These are phyloP conservation scores for Colletotrichum lupini DNA, from an alignment of 2,329 filamentous ascomycete species.

Conservation along the genomic window DNA sequence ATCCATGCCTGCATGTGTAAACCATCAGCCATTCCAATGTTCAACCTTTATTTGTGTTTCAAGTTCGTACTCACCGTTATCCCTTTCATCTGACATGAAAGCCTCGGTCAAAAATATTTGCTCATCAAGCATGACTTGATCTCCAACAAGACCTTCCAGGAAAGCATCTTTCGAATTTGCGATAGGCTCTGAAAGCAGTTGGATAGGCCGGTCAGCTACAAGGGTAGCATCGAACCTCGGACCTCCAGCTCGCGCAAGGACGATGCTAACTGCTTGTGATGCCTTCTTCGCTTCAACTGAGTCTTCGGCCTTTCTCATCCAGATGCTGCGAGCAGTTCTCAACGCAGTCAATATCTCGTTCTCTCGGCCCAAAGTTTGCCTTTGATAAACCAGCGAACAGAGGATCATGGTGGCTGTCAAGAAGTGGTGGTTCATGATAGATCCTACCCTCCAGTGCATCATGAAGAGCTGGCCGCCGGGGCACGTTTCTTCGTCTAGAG, in stretches of 20 bases:
- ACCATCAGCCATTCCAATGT: neutral
- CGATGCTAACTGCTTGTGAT: slow-evolving; percentile 7
- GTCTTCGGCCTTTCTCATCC: neutral
- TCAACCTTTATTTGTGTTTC: neutral
- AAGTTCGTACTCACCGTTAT: neutral
- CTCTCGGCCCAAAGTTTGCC: neutral
- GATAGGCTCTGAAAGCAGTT: neutral
- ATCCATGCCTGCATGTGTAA: neutral
- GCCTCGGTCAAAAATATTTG: neutral
- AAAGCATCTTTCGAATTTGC: neutral
- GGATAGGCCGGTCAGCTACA: too few species aligned
- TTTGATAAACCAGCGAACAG: slow-evolving; percentile 19
- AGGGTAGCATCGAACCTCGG: slow-evolving; percentile 12
- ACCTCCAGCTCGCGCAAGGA: slow-evolving; percentile 17
- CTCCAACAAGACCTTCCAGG: neutral
- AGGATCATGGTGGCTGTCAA: slow-evolving; percentile 40
- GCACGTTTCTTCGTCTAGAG: slow-evolving; percentile 40
- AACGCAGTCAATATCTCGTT: slow-evolving; percentile 6
- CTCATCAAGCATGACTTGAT: neutral
- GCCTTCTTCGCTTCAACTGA: slow-evolving; percentile 8
- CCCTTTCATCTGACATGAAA: neutral
- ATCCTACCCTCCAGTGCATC: slow-evolving; percentile 29
- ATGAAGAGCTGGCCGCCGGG: slow-evolving; percentile 38
- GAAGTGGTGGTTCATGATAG: slow-evolving; percentile 39
- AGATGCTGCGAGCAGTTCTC: neutral